Percentiles rank a stretch among this genome's conserved stretches.
Evolutionary conservation across 2,329 filamentous ascomycete genomes (phyloP).

Genomic region (Plectosphaerella plurivora): DNA sequence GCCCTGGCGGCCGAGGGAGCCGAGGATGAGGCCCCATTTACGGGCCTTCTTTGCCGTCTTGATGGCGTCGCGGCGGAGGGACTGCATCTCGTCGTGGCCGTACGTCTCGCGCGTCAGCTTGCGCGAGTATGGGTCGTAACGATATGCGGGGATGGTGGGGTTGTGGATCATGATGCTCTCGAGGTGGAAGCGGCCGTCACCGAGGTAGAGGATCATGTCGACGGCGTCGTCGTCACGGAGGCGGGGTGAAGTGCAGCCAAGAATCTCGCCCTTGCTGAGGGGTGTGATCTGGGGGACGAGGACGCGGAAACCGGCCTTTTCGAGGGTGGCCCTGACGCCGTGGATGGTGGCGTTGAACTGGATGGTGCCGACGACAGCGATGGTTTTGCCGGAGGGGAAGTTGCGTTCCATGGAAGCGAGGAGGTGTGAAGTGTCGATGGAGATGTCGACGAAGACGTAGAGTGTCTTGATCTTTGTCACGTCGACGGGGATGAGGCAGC

Average conservation of each 20-base stretch:
- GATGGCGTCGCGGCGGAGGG: conserved; percentile 74
- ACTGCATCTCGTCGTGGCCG: conserved; percentile 86
- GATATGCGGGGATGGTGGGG: conserved; percentile 81
- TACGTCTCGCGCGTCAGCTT: conserved; percentile 89
- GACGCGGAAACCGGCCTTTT: conserved; percentile 79
- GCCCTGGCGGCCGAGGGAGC: conserved; percentile 86
- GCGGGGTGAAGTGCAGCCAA: conserved; percentile 91
- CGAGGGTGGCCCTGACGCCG: conserved; percentile 71
- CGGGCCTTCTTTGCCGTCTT: conserved; percentile 66
- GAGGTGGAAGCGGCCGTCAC: conserved; percentile 90
- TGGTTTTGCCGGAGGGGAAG: conserved; percentile 76
- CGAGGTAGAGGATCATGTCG: conserved; percentile 82
- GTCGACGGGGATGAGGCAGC: conserved; percentile 91
- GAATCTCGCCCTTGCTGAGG: conserved; percentile 88
- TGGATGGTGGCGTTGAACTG: conserved; percentile 98
- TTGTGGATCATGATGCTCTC: conserved; percentile 99
- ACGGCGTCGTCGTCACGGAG: conserved; percentile 55
- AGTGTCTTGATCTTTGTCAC: conserved; percentile 96
- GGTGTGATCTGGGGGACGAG: conserved; percentile 90
- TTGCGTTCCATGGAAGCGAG: conserved; percentile 84
- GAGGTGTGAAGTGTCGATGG: conserved; percentile 86
- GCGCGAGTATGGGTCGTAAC: conserved; percentile 94
- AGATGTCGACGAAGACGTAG: conserved; percentile 97
- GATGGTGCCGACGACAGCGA: conserved; percentile 93
- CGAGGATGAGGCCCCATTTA: conserved; percentile 94